Conservation (phyloP, 345 rosid genomes). For the Aquilaria malaccensis region DNA sequence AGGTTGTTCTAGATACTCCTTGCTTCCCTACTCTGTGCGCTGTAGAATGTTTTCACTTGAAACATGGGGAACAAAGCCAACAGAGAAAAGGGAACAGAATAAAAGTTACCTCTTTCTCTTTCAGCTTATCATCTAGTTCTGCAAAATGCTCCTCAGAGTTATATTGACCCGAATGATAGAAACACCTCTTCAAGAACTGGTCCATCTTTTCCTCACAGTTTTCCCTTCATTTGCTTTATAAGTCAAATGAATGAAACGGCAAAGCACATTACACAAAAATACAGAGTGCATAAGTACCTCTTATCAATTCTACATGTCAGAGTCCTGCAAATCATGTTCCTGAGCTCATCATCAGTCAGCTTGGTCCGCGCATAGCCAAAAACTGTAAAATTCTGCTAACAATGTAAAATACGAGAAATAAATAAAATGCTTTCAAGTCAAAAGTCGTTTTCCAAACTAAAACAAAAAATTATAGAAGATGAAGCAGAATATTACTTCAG, state of each 20-base stretch:
- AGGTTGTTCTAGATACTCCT: no score
- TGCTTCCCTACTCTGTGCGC: no score
- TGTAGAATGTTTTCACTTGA: no score
- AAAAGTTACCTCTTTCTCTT: slow-evolving; percentile 62
- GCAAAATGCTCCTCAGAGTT: slow-evolving; percentile 67
- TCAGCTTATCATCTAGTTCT: slow-evolving; percentile 56
- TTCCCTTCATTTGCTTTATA: slow-evolving; percentile 34
- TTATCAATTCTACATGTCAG: slow-evolving; percentile 84
- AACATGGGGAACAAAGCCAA: background rate
- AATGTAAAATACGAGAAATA: slow-evolving; percentile 2
- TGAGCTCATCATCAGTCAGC: slow-evolving; percentile 71
- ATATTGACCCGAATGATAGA: slow-evolving; percentile 81
- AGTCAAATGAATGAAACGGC: background rate
- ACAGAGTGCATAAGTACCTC: slow-evolving; percentile 32
- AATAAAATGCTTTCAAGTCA: slow-evolving; percentile 3
- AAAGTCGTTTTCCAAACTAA: background rate
- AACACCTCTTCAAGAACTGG: slow-evolving; percentile 73
- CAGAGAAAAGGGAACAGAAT: background rate
- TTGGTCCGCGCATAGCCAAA: slow-evolving; percentile 80
- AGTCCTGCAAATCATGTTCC: slow-evolving; percentile 61
- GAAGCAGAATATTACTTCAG: slow-evolving; percentile 32
- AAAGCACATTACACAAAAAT: background rate
- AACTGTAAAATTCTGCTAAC: slow-evolving; percentile 48
- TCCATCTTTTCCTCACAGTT: slow-evolving; percentile 83
- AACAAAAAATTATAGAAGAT: slow-evolving; percentile 3